Conservation (phyloP, 1,139 yeast species). For the Debaryomyces fabryi region DNA sequence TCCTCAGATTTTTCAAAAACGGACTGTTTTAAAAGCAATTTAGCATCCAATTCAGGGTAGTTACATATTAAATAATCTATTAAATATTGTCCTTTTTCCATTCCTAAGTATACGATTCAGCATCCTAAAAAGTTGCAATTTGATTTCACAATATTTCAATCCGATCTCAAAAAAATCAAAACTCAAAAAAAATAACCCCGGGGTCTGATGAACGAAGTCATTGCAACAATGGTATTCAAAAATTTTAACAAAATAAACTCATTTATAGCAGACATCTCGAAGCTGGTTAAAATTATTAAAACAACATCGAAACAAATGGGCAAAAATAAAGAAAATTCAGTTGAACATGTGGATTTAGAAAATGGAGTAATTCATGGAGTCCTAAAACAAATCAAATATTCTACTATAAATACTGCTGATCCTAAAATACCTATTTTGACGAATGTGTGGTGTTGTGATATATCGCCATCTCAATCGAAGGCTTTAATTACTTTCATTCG, state of each 20-base stretch:
- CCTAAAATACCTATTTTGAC: conserved; percentile 40
- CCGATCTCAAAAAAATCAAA: neutral
- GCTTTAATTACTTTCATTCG: conserved; percentile 29
- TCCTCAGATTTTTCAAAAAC: conserved; percentile 2
- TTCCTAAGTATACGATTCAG: neutral
- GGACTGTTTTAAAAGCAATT: neutral
- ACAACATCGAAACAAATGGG: conserved; percentile 13
- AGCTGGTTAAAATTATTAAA: conserved; percentile 11
- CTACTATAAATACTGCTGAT: conserved; percentile 20
- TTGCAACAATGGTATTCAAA: conserved; percentile 5
- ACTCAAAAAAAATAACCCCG: conserved; percentile 1
- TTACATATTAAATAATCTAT: conserved; percentile 6
- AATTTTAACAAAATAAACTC: conserved; percentile 2
- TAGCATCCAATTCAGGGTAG: conserved; percentile 7
- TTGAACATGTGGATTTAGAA: conserved; percentile 44
- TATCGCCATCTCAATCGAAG: conserved; percentile 35
- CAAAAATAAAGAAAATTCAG: conserved; percentile 13
- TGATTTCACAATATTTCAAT: neutral
- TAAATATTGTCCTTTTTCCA: conserved; percentile 7
- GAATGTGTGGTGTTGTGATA: conserved; percentile 58
- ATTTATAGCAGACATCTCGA: conserved; percentile 10
- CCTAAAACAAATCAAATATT: conserved; percentile 50
- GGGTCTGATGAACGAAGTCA: neutral
- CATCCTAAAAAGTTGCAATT: neutral
- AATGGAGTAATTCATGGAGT: conserved; percentile 49